Evolutionary conservation across 345 rosid genomes (phyloP), one percentile per base, ranked within the genome.

Genomic region (Kandelia obovata): DNA sequence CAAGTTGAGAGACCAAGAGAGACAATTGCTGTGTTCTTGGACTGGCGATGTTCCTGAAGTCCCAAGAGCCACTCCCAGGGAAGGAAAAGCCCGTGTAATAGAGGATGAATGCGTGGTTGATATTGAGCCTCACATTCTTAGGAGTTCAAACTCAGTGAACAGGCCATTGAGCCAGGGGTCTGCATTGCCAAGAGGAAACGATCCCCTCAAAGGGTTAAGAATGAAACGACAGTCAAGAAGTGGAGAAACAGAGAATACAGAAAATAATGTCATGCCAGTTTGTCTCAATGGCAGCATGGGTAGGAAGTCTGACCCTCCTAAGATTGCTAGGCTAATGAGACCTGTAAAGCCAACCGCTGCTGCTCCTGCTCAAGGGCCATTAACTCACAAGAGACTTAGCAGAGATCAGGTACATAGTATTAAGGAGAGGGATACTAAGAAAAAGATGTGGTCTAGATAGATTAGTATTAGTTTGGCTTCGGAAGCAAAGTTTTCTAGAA

Each of bases 241-340:
- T 76, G 87, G 88, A 20, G 97, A 94, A 71, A 71, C 87, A 52
- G 97, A 94, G 81, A 28, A 28, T 28, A 28, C 30, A 28, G 30
- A 28, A 28, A 93, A 90, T 85, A 70, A 78, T 70, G 59, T 71
- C 46, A 39, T 65, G 34, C 53, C 77, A 27, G 20, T 73, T 62
- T 78, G 83, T 28, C 72, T 80, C 76, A 70, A 71, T 31, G 91
- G 85, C 65, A 84, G 84, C 69, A 82, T 85, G 73, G 76, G 78
- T 53, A 84, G 95, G 76, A 91, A 84, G 72, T 91, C 96, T 49
- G 96, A 91, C 61, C 98, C 98, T 27, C 93, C 93, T 2, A 89
- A 76, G 73, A 61, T 82, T 39, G 61, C 87, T 26, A 86, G 84
- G 69, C 69, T 78, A 25, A 55, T 62, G 65, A 89, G 92, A 82